These are phyloP conservation scores for Heterobasidion occidentale DNA, from an alignment of 1,284 basidiomycete genomes.

Conservation along the genomic window DNA sequence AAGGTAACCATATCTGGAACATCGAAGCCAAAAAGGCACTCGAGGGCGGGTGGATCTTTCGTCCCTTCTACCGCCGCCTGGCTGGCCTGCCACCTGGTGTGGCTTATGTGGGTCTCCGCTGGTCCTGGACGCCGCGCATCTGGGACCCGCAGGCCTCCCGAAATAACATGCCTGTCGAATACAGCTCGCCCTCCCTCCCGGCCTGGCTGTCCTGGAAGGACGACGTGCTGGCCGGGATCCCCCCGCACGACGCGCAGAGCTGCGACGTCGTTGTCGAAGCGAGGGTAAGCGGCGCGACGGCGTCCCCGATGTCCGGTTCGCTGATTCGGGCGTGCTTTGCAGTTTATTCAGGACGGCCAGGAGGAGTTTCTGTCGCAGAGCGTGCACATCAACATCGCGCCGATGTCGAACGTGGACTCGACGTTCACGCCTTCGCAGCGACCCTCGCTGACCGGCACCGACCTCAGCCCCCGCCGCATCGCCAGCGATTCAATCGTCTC, in stretches of 20 bases:
- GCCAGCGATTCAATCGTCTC: conserved; percentile 48
- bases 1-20: conserved; percentile 99
- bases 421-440: conserved; percentile 50
- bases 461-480: conserved; percentile 41
- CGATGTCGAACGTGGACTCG: conserved; percentile 57
- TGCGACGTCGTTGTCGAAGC: conserved; percentile 68
- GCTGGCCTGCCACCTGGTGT: conserved; percentile 75
- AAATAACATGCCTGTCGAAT: conserved; percentile 72
- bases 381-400: conserved; percentile 66
- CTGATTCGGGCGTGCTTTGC: conserved; percentile 5
- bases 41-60: conserved; percentile 84
- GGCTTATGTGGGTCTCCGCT: conserved; percentile 78
- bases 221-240: conserved; percentile 65
- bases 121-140: conserved; percentile 90
- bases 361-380: conserved; percentile 60
- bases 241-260: conserved; percentile 62
- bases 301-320: not conserved
- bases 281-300: conserved; percentile 38
- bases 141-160: conserved; percentile 95
- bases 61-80: conserved; percentile 84
- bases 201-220: conserved; percentile 87
- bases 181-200: conserved; percentile 75
- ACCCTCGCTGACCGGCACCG: conserved; percentile 51
- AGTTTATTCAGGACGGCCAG: conserved; percentile 68
- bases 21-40: conserved; percentile 85